Percentiles rank a stretch among this genome's conserved stretches.
Evolutionary conservation across 2,329 filamentous ascomycete species (phyloP).

Genomic region (Cercospora sojina): DNA sequence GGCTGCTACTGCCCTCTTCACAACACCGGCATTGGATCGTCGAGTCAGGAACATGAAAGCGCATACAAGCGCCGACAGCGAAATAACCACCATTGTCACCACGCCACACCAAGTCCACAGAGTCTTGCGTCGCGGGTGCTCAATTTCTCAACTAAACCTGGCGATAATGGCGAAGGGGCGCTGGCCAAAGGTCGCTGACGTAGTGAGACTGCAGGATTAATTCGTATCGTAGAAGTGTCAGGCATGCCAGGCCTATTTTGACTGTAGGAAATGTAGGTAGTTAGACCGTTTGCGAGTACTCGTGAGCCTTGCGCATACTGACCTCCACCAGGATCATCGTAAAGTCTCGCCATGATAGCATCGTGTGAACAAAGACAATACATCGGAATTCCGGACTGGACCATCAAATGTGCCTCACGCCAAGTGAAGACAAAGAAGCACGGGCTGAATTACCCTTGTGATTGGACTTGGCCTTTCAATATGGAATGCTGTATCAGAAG

Average conservation of each 20-base stretch:
- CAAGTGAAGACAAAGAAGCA: not conserved
- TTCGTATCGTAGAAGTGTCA: not conserved
- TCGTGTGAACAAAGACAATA: not conserved
- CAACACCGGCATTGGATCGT: not conserved
- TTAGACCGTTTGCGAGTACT: not conserved
- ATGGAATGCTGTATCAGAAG: not conserved
- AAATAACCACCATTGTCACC: not conserved
- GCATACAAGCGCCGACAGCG: not conserved
- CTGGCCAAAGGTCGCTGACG: not conserved
- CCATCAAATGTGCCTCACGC: not conserved
- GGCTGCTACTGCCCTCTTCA: conserved; percentile 19
- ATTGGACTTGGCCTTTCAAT: not conserved
- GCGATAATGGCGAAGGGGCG: not conserved
- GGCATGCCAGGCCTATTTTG: not conserved
- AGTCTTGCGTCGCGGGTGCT: not conserved
- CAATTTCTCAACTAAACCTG: not conserved
- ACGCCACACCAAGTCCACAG: not conserved
- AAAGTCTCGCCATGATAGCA: not conserved
- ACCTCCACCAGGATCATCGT: not conserved
- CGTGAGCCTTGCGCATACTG: not conserved
- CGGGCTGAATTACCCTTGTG: not conserved
- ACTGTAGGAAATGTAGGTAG: not conserved
- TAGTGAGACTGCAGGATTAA: not conserved
- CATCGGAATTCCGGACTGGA: not conserved
- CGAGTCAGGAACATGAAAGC: not conserved